Evolutionary conservation across 2,329 filamentous ascomycete species (phyloP), one percentile per base, ranked within the genome.

Genomic region (Nemania abortiva): DNA sequence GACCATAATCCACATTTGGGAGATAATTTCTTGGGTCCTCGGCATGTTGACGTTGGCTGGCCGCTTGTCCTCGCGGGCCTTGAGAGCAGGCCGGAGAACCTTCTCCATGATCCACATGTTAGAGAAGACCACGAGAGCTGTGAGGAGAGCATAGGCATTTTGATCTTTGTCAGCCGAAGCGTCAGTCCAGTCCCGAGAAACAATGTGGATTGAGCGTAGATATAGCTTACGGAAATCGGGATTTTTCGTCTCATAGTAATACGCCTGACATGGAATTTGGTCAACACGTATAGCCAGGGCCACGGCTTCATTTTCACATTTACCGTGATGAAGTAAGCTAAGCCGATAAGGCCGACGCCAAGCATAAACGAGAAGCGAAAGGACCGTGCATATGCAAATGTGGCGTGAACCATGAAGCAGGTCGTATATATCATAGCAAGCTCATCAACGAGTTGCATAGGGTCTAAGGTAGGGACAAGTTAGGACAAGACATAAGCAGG

Each of bases 181-280:
- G 57, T 70, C 47, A 70, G 68, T 31, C 57, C 29, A 11, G 27
- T 31, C 13, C 9, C 5, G 2, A 27, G 13, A 24, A 31, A 13
- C 37, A 47, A 47, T 22, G 2, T 15, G 9, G 22, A 59, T n/a
- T 5, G 34, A 24, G 31, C 13, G 3, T 6, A 34, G 37, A 7
- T 9, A 31, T 7, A 22, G 90, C 78, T 97, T 93, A 81, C 97
- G 94, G 79, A 97, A 97, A 1, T 88, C 84, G 0, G 94, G 93
- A 72, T 97, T 90, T 77, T 95, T 93, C 18, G 94, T 89, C 70
- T 92, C 89, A 77, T 94, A 92, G 80, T 97, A 97, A 79, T 83
- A 83, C 3, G 79, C 75, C 83, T 85, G 55, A 9, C 11, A 50
- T 34, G 10, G 31, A 29, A 5, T 54, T 45, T 58, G n/a, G 64